Conservation (phyloP, 306 rosid species). For the Mimosa pudica region DNA sequence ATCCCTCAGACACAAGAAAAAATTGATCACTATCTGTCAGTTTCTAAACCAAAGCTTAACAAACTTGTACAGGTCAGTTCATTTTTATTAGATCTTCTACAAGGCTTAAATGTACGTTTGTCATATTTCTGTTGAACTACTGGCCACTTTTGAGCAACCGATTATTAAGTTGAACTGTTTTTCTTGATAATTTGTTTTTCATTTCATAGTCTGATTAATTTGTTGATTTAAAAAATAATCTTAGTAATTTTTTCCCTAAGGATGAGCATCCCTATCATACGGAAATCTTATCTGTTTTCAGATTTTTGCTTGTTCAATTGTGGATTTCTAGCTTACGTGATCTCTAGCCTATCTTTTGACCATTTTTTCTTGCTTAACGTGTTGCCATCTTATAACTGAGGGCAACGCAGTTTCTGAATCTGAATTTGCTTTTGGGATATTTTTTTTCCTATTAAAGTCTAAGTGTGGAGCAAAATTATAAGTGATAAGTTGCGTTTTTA, state of each 20-base stretch:
- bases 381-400: too few species aligned
- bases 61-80: conserved; percentile 91
- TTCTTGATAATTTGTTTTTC: background rate
- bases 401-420: conserved; percentile 31
- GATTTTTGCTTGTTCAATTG: conserved; percentile 23
- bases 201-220: background rate
- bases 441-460: background rate
- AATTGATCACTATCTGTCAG: conserved; percentile 79
- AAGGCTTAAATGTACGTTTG: conserved; percentile 6
- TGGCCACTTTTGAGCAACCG: background rate
- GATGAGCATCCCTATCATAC: background rate
- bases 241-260: background rate
- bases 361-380: background rate
- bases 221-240: conserved; percentile 20
- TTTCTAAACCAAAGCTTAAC: conserved; percentile 79
- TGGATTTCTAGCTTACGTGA: background rate
- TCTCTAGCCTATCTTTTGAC: conserved; percentile 5
- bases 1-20: conserved; percentile 90
- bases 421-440: conserved; percentile 24
- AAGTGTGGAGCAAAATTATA: conserved; percentile 11
- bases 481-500: conserved; percentile 1
- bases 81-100: conserved; percentile 29
- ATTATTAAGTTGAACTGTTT: background rate
- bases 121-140: conserved; percentile 1
- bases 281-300: conserved; percentile 9